phyloP scores from a whole-genome alignment of 768 basidiomycete genomes.

The Pleurotus ostreatus region DNA sequence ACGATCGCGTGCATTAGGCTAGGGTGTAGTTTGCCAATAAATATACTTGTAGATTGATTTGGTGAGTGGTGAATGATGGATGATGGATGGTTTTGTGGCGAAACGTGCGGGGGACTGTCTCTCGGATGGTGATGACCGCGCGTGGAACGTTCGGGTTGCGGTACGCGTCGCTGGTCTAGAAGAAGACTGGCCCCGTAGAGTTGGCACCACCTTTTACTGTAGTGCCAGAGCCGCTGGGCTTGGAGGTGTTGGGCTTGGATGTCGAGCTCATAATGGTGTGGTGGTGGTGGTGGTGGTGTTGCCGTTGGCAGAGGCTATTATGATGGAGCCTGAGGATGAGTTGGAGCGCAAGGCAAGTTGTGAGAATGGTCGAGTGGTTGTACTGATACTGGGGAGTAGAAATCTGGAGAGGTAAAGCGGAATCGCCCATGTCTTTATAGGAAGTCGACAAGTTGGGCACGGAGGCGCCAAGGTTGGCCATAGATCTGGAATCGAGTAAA shows the following conservation, averaged over 20 bases:
- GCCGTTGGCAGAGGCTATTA: conserved; percentile 1
- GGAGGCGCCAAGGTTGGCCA: conserved; percentile 8
- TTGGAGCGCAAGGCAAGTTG: conserved; percentile 4
- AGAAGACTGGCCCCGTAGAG: conserved; percentile 54
- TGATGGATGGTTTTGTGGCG: conserved; percentile 4
- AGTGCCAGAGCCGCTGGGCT: conserved; percentile 29
- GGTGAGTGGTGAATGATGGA: conserved; percentile 5
- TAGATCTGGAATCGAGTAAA: conserved; percentile 23
- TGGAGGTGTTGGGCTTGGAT: conserved; percentile 23
- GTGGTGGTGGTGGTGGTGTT: conserved; percentile 12
- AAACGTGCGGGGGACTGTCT: not conserved
- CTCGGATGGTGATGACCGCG: not conserved
- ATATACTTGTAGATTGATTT: not conserved
- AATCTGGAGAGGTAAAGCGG: not conserved
- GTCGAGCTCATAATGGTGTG: conserved; percentile 31
- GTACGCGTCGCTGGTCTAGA: conserved; percentile 34
- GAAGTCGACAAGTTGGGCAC: conserved; percentile 9
- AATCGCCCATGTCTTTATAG: conserved; percentile 5
- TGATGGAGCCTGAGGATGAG: not conserved
- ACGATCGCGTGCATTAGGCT: not conserved
- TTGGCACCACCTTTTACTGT: conserved; percentile 49
- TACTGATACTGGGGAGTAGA: conserved; percentile 1
- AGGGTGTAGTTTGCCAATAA: not conserved
- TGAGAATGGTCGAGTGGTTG: not conserved
- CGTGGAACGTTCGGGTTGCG: conserved; percentile 14